phyloP scores from a whole-genome alignment of 1,139 yeast species.

The Yamadazyma atmosphaerica region DNA sequence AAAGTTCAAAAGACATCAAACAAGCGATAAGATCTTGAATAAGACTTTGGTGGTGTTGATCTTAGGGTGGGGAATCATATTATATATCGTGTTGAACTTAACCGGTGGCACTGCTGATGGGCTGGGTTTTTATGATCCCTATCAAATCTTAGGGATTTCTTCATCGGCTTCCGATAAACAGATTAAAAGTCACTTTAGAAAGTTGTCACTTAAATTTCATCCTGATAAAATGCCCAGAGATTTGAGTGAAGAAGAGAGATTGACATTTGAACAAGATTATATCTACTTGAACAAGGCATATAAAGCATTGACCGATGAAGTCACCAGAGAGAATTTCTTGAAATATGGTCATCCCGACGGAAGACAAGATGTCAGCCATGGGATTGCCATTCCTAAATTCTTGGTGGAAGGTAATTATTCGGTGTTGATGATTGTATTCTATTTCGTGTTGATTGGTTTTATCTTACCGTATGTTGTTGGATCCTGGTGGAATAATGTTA shows the following conservation, averaged over 20 bases:
- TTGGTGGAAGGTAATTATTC: conserved; percentile 84
- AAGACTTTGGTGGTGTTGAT: conserved; percentile 47
- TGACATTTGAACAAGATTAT: conserved; percentile 68
- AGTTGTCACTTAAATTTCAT: conserved; percentile 82
- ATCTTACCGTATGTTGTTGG: conserved; percentile 79
- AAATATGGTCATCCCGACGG: conserved; percentile 98
- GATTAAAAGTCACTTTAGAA: conserved; percentile 80
- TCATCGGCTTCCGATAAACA: conserved; percentile 70
- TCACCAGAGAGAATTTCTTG: conserved; percentile 75
- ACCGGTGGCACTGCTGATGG: conserved; percentile 44
- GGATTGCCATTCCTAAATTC: conserved; percentile 93
- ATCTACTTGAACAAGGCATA: conserved; percentile 89
- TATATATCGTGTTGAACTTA: conserved; percentile 46
- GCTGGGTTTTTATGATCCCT: conserved; percentile 75
- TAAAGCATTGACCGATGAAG: conserved; percentile 91
- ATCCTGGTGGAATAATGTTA: conserved; percentile 87
- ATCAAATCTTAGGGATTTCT: conserved; percentile 76
- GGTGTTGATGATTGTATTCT: conserved; percentile 59
- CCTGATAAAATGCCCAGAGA: conserved; percentile 87
- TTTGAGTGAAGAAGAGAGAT: conserved; percentile 58
- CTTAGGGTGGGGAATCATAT: conserved; percentile 69
- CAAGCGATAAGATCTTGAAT: conserved; percentile 42
- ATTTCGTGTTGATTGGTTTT: conserved; percentile 72
- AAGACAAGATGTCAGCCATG: conserved; percentile 91
- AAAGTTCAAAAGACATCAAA: conserved; percentile 39